Base-by-base conservation (phyloP, 768 basidiomycete species). In the Serendipita sp. region DNA sequence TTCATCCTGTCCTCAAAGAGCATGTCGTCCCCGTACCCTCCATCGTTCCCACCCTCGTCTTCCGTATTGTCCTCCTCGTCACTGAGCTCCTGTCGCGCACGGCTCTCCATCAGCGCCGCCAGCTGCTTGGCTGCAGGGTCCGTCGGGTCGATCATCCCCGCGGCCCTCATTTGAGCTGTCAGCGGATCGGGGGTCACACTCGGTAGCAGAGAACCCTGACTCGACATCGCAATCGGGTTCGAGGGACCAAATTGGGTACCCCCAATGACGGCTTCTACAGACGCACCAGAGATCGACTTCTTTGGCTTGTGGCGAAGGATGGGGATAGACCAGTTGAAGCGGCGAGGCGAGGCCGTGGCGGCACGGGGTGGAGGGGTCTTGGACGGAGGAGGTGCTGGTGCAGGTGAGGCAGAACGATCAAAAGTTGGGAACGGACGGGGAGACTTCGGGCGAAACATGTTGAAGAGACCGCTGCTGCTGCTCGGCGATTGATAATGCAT, bases 381-480 rank as follows among this genome's bases (percentile, higher is more conserved):
- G 4, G 53, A 58, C 20, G 53, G 53, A n/a, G 53, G 53, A 4
- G 53, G 53, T 22, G 53, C 53, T 22, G 53, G 53, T 24, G 53
- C 53, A 5, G 53, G 53, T 9, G 53, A 58, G 9, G 53, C 24
- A 33, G 53, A 58, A n/a, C 53, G 53, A 24, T 58, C 53, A 28
- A 58, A 24, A 31, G 53, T 28, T 9, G 53, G 53, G 53, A 58
- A 58, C 20, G 33, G 53, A 28, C 33, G 24, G 20, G 53, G 53
- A 1, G 53, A 58, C 28, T 58, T 58, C n/a, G 53, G 53, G 53
- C 53, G 53, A 31, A 58, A 58, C 53, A 58, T 58, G 53, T 58
- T 58, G 53, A 58, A 58, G 24, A 58, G 4, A 9, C 53, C 53
- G 30, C 53, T 24, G 28, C 14, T 28, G 24, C 14, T 22, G 17